phyloP scores from a whole-genome alignment of 768 basidiomycete species.

The Boletus sp. region DNA sequence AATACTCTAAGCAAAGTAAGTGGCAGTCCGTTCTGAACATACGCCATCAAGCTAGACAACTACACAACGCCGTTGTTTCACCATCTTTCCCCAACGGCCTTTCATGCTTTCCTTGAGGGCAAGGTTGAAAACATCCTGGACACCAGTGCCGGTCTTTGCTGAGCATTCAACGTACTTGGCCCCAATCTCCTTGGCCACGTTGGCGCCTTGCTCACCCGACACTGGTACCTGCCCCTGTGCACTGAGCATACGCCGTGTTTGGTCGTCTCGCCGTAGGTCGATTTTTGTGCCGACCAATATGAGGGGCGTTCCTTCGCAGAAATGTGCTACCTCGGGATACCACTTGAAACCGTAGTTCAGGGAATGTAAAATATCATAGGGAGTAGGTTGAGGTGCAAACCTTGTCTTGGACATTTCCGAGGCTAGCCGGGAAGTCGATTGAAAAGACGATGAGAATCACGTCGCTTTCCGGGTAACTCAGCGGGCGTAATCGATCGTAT shows the following conservation, averaged over 20 bases:
- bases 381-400: slow-evolving; percentile 37
- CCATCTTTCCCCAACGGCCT: slow-evolving; percentile 70
- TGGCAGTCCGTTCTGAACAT: slow-evolving; percentile 10
- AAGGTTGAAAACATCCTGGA: slow-evolving; percentile 87
- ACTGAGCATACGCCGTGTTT: slow-evolving; percentile 80
- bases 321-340: slow-evolving; percentile 91
- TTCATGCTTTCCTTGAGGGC: slow-evolving; percentile 89
- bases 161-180: slow-evolving; percentile 93
- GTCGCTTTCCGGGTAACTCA: slow-evolving; percentile 86
- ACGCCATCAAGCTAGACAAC: slow-evolving; percentile 35
- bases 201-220: slow-evolving; percentile 73
- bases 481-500: slow-evolving; percentile 83
- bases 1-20: slow-evolving; percentile 21
- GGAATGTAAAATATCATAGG: background rate
- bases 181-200: slow-evolving; percentile 90
- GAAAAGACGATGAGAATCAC: slow-evolving; percentile 95
- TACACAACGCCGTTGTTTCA: slow-evolving; percentile 69
- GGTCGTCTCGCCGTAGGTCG: slow-evolving; percentile 83
- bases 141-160: slow-evolving; percentile 86
- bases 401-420: slow-evolving; percentile 90
- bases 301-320: slow-evolving; percentile 84
- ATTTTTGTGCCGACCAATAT: slow-evolving; percentile 93
- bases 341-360: slow-evolving; percentile 49
- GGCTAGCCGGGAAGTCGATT: slow-evolving; percentile 86
- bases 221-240: slow-evolving; percentile 88